phyloP scores from a whole-genome alignment of 2,329 filamentous ascomycete genomes.

The Aspergillus amoenus region DNA sequence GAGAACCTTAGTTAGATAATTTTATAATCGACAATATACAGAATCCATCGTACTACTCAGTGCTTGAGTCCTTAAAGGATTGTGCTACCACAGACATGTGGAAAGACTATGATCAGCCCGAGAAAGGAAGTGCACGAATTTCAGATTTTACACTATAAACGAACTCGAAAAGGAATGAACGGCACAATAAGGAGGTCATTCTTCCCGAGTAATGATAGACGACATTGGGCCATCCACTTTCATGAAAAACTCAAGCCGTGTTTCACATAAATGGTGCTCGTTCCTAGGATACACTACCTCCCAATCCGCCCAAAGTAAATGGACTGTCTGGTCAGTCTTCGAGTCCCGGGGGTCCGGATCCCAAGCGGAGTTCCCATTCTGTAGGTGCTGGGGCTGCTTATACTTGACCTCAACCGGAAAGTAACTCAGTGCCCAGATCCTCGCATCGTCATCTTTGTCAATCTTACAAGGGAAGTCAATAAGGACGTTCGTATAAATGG shows the following conservation, averaged over 20 bases:
- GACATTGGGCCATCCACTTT: not conserved
- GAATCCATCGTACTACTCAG: not conserved
- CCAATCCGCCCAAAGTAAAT: not conserved
- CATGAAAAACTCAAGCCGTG: not conserved
- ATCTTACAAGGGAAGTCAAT: not conserved
- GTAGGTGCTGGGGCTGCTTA: not conserved
- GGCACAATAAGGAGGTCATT: no score
- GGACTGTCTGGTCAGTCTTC: not conserved
- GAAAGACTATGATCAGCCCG: no score
- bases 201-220: not conserved
- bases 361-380: not conserved
- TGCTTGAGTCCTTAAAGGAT: no score
- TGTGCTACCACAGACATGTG: no score
- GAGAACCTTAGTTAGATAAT: not conserved
- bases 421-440: not conserved
- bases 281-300: not conserved
- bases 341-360: no score
- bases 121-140: no score
- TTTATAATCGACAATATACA: not conserved
- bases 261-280: not conserved
- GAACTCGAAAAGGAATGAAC: not conserved
- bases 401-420: not conserved
- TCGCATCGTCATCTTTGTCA: not conserved
- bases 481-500: not conserved
- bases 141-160: no score